A percentile compares a stretch with the other conserved stretches of the same genome.
phyloP scores from a whole-genome alignment of 129 eudicot genomes.

The Flaveria robusta region DNA sequence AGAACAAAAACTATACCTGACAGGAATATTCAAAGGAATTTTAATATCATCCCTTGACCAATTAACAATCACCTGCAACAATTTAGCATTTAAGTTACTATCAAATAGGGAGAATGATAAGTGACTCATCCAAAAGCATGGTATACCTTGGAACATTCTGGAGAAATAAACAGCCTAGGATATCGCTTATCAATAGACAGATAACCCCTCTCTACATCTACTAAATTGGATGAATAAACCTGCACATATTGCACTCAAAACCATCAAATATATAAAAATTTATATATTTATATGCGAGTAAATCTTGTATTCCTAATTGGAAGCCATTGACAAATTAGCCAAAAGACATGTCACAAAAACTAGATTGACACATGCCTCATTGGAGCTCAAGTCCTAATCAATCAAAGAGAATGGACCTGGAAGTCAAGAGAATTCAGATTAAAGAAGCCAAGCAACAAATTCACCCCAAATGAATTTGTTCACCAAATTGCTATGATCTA shows the following conservation, averaged over 20 bases:
- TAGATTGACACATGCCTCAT: conserved; percentile 11
- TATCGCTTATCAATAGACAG: conserved; percentile 45
- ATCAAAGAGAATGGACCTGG: conserved; percentile 17
- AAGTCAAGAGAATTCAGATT: conserved; percentile 13
- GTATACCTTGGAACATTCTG: conserved; percentile 42
- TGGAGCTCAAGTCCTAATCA: conserved; percentile 14
- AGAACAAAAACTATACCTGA: conserved; percentile 28
- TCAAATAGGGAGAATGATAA: conserved; percentile 7
- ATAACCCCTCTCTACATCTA: conserved; percentile 45
- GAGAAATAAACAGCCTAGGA: conserved; percentile 46
- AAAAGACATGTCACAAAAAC: conserved; percentile 11
- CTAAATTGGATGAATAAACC: conserved; percentile 64
- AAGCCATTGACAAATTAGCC: conserved; percentile 22
- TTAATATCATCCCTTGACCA: conserved; percentile 40
- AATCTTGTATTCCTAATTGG: conserved; percentile 7
- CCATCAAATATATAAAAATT: background rate
- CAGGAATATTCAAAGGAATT: conserved; percentile 38
- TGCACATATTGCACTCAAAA: conserved; percentile 32
- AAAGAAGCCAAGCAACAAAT: background rate
- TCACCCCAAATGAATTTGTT: conserved; percentile 26
- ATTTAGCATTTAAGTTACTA: conserved; percentile 23
- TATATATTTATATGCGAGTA: background rate
- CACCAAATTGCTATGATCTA: conserved; percentile 14
- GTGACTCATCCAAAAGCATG: conserved; percentile 10
- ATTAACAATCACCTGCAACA: conserved; percentile 59